Evolutionary conservation across 2,329 filamentous ascomycete species (phyloP).

Genomic region (Phialophora macrospora): DNA sequence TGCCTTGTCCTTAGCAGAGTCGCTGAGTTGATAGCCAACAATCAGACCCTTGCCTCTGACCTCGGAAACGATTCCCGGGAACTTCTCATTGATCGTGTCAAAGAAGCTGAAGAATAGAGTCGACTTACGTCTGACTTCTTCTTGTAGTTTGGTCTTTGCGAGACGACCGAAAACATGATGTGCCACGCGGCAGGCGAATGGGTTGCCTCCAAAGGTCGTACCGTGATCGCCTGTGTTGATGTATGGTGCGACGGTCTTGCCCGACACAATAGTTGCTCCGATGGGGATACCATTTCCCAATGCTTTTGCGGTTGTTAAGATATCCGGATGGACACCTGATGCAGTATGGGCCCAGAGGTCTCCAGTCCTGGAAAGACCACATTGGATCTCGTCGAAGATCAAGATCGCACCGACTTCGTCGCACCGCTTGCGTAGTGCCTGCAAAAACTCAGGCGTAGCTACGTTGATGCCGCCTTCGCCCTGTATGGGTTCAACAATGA

Average conservation of each 20-base stretch:
- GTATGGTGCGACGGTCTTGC: constrained; percentile 67
- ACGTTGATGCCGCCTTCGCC: constrained; percentile 92
- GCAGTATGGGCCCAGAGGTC: constrained; percentile 81
- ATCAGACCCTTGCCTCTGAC: constrained; percentile 83
- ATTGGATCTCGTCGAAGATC: constrained; percentile 97
- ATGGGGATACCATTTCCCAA: constrained; percentile 97
- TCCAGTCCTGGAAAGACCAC: constrained; percentile 85
- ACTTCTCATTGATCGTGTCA: constrained; percentile 60
- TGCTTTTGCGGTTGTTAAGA: constrained; percentile 92
- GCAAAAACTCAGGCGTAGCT: constrained; percentile 80
- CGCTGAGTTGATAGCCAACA: constrained; percentile 79
- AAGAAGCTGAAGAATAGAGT: constrained; percentile 64
- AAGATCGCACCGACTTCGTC: constrained; percentile 85
- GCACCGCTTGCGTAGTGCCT: constrained; percentile 81
- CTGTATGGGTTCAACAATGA: constrained; percentile 96
- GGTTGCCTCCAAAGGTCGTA: constrained; percentile 93
- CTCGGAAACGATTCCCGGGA: constrained; percentile 75
- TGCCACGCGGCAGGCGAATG: constrained; percentile 79
- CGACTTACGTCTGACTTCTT: constrained; percentile 71
- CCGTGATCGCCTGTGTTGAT: constrained; percentile 82
- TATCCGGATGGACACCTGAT: constrained; percentile 77
- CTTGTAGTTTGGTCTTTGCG: constrained; percentile 71
- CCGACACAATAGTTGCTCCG: constrained; percentile 74
- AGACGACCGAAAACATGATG: constrained; percentile 84
- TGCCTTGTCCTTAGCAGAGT: constrained; percentile 62